Evolutionary conservation across 768 basidiomycete species (phyloP).

Genomic region (Scleroderma bovista): DNA sequence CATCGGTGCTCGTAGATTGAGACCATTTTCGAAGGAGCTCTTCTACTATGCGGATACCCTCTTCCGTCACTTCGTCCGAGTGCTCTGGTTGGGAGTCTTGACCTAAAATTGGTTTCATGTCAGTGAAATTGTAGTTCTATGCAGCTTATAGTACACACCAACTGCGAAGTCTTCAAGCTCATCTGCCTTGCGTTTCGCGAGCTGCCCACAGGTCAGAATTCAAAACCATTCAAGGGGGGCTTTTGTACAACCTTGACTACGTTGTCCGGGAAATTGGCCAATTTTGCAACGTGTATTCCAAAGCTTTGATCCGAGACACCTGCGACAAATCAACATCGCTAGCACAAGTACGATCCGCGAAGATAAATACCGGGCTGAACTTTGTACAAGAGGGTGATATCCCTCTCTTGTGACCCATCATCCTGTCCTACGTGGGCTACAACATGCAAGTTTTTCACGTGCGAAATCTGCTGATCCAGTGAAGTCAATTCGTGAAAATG

Average conservation of each 20-base stretch:
- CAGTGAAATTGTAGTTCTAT: neutral
- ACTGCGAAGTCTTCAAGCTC: constrained; percentile 83
- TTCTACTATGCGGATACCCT: constrained; percentile 78
- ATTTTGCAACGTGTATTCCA: constrained; percentile 94
- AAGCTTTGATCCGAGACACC: constrained; percentile 96
- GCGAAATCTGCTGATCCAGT: constrained; percentile 75
- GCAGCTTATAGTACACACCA: constrained; percentile 22
- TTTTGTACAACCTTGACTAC: constrained; percentile 67
- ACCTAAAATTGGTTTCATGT: constrained; percentile 6
- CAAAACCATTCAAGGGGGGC: neutral
- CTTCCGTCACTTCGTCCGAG: constrained; percentile 57
- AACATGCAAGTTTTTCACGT: constrained; percentile 94
- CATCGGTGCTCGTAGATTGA: constrained; percentile 28
- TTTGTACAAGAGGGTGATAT: constrained; percentile 78
- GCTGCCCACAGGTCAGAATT: constrained; percentile 35
- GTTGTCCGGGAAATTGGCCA: constrained; percentile 96
- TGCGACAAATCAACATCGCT: constrained; percentile 22
- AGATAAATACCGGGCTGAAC: constrained; percentile 61
- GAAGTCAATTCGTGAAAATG: constrained; percentile 98
- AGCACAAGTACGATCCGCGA: neutral
- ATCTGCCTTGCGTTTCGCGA: constrained; percentile 89
- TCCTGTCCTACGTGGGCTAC: constrained; percentile 79
- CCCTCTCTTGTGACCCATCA: constrained; percentile 46
- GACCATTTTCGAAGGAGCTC: constrained; percentile 71
- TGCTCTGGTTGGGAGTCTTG: constrained; percentile 38